Conservation (phyloP, 75 land plant genomes). For the Pinus albicaulis region DNA sequence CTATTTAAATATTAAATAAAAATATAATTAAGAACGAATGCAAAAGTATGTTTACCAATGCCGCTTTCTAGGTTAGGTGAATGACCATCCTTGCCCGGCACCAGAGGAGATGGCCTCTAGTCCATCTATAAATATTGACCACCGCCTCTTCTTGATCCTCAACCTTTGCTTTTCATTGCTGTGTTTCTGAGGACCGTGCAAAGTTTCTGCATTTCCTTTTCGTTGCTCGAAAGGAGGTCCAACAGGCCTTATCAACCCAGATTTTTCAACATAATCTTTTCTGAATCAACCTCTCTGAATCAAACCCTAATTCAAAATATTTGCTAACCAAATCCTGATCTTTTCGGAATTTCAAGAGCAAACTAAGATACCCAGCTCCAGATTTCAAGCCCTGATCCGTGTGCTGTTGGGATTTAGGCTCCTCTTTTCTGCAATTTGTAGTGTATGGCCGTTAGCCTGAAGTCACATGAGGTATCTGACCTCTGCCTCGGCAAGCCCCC, state of each 20-base stretch:
- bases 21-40: too few relatives aligned
- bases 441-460: constrained; percentile 80
- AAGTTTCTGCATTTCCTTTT: too few relatives aligned
- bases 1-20: too few relatives aligned
- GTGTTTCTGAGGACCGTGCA: too few relatives aligned
- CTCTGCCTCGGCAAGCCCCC: constrained; percentile 88
- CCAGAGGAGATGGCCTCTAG: not conserved
- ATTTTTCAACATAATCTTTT: not conserved
- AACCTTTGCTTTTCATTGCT: not conserved
- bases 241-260: not conserved
- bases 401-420: not conserved
- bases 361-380: not conserved
- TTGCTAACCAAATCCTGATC: not conserved
- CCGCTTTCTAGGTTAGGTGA: too few relatives aligned
- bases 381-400: not conserved
- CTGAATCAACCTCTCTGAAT: not conserved
- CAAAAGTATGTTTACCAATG: too few relatives aligned
- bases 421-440: not conserved
- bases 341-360: not conserved
- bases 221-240: not conserved
- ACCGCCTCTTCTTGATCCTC: not conserved
- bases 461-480: constrained; percentile 58
- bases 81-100: not conserved
- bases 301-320: not conserved
- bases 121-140: not conserved